Evolutionary conservation across 106 monocot genomes (phyloP).

Genomic region (Dendrobium nobile): DNA sequence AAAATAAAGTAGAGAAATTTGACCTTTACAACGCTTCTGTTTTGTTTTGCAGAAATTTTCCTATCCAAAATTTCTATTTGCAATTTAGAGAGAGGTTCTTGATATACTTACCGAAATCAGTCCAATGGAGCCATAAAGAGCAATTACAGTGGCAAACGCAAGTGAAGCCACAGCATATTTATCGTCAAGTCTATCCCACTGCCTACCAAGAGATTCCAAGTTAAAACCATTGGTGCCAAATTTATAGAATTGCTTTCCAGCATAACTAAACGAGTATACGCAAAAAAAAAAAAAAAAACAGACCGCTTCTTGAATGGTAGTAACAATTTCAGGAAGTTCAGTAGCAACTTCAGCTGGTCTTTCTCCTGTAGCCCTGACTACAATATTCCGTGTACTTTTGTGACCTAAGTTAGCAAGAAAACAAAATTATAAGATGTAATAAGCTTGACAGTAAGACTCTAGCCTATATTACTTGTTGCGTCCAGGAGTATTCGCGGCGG

Average conservation of each 20-base stretch:
- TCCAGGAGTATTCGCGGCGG: no score
- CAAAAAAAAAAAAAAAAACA: not conserved
- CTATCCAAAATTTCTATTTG: not conserved
- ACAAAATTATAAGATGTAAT: not conserved
- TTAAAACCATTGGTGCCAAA: not conserved
- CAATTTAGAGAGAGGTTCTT: not conserved
- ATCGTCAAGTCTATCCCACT: conserved; percentile 87
- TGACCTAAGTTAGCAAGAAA: conserved; percentile 7
- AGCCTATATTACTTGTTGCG: no score
- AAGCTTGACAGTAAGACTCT: not conserved
- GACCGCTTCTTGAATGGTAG: conserved; percentile 51
- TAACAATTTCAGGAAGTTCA: conserved; percentile 39
- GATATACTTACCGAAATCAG: conserved; percentile 52
- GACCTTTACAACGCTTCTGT: not conserved
- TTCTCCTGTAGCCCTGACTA: conserved; percentile 48
- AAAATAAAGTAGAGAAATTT: not conserved
- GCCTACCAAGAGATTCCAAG: conserved; percentile 20
- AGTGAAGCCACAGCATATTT: conserved; percentile 70
- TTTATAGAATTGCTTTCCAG: not conserved
- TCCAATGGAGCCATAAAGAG: conserved; percentile 58
- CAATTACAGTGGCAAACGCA: conserved; percentile 50
- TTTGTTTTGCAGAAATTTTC: not conserved
- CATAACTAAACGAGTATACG: not conserved
- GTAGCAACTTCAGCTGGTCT: conserved; percentile 26
- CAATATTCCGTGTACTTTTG: conserved; percentile 30